These are phyloP conservation scores for Halenospora varia DNA, from an alignment of 495 filamentous ascomycete species.

Conservation along the genomic window DNA sequence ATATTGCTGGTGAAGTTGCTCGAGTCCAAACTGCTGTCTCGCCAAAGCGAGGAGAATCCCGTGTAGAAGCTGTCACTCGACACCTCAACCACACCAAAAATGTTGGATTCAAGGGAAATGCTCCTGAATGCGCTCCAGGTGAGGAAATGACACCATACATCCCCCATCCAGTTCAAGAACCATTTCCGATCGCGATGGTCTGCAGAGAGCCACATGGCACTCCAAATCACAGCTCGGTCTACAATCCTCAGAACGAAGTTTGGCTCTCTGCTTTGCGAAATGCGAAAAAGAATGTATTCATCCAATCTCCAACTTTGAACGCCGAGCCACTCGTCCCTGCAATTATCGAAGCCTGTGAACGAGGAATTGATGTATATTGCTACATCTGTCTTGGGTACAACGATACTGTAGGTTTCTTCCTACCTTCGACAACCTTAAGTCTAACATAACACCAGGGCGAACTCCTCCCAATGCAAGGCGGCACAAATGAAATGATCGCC, in stretches of 20 bases:
- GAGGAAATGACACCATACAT: constrained; percentile 62
- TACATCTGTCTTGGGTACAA: constrained; percentile 78
- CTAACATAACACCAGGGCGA: constrained; percentile 47
- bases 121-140: constrained; percentile 45
- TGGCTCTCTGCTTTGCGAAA: constrained; percentile 67
- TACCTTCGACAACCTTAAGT: not conserved
- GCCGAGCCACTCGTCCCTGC: constrained; percentile 61
- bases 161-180: constrained; percentile 44
- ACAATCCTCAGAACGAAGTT: constrained; percentile 66
- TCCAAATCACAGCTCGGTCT: constrained; percentile 52
- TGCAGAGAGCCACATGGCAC: constrained; percentile 62
- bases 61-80: constrained; percentile 51
- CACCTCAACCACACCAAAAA: constrained; percentile 63
- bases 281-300: constrained; percentile 58
- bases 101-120: constrained; percentile 43
- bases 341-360: constrained; percentile 55
- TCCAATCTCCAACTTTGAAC: constrained; percentile 74
- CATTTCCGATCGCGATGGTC: constrained; percentile 69
- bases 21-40: constrained; percentile 53
- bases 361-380: constrained; percentile 61
- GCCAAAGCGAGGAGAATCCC: constrained; percentile 44
- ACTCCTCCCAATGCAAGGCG: constrained; percentile 68
- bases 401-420: constrained; percentile 44
- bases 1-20: constrained; percentile 52
- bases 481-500: constrained; percentile 68